Evolutionary conservation across 2,329 filamentous ascomycete species (phyloP).

Genomic region (Rutstroemia sp.): DNA sequence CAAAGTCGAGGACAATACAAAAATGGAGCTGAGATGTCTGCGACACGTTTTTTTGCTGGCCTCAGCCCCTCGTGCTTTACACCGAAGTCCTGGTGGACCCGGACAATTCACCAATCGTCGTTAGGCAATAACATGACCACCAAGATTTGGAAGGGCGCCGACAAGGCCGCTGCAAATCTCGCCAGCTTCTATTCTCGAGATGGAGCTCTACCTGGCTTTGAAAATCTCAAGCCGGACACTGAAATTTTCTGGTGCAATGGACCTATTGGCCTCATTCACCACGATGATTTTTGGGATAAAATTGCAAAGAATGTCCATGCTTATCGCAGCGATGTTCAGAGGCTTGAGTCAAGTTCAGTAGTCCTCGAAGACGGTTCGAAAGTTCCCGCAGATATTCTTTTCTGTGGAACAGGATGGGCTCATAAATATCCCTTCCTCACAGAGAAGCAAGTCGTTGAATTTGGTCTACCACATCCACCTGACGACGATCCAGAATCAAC

Average conservation of each 20-base stretch:
- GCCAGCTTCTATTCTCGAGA: conserved; percentile 19
- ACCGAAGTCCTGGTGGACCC: conserved; percentile 9
- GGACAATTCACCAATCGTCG: conserved; percentile 10
- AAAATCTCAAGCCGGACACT: conserved; percentile 2
- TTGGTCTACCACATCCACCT: conserved; percentile 22
- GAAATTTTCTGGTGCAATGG: conserved; percentile 26
- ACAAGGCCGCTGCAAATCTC: conserved; percentile 19
- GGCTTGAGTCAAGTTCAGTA: conserved; percentile 13
- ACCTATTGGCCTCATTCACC: conserved; percentile 23
- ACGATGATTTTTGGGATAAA: conserved; percentile 23
- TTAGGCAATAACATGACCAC: conserved; percentile 15
- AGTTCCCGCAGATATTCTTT: conserved; percentile 20
- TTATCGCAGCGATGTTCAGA: conserved; percentile 12
- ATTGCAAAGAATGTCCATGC: conserved; percentile 17
- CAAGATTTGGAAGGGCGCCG: conserved; percentile 18
- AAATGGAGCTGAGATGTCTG: conserved; percentile 16
- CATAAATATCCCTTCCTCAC: conserved; percentile 22
- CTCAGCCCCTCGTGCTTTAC: conserved; percentile 13
- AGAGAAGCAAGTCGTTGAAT: conserved; percentile 13
- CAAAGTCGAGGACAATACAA: not conserved
- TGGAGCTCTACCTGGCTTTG: conserved; percentile 12
- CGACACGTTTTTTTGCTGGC: conserved; percentile 10
- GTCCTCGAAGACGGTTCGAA: conserved; percentile 12
- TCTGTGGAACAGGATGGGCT: conserved; percentile 26
- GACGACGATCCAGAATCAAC: conserved; percentile 13